These are phyloP conservation scores for Plasmodium fragile DNA, from an alignment of 169 alveolate species.

Conservation along the genomic window DNA sequence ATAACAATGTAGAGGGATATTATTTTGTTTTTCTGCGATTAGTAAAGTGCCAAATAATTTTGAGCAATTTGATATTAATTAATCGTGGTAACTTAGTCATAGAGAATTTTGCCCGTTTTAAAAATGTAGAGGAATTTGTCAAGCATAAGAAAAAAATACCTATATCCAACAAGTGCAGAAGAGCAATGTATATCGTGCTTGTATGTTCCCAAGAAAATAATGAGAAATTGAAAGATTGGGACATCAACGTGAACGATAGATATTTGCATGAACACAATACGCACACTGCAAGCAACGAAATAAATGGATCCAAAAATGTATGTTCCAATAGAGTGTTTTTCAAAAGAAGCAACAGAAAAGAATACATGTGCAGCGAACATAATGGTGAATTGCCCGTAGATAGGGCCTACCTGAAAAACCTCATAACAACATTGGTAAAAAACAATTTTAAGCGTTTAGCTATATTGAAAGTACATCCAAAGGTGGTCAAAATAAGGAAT, in stretches of 20 bases:
- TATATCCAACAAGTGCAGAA: background rate
- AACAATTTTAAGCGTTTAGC: slow-evolving; percentile 49
- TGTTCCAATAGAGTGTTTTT: background rate
- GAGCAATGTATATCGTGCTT: slow-evolving; percentile 23
- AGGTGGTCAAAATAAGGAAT: slow-evolving; percentile 16
- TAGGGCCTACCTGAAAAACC: background rate
- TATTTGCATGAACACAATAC: background rate
- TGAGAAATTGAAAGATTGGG: background rate
- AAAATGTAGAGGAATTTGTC: slow-evolving; percentile 50
- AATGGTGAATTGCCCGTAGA: background rate
- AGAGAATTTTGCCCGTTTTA: slow-evolving; percentile 31
- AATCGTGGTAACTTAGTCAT: slow-evolving; percentile 16
- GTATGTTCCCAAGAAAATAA: slow-evolving; percentile 3
- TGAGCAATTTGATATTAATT: slow-evolving; percentile 41
- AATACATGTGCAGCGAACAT: background rate
- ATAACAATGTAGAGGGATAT: slow-evolving; percentile 19
- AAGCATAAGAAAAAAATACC: slow-evolving; percentile 31
- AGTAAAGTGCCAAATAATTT: slow-evolving; percentile 10
- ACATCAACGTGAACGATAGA: background rate
- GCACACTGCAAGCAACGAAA: background rate
- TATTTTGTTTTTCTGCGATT: slow-evolving; percentile 37
- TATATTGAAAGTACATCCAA: slow-evolving; percentile 12
- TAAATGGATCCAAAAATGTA: background rate
- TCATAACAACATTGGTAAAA: slow-evolving; percentile 27
- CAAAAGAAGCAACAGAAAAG: slow-evolving; percentile 20